These are phyloP conservation scores for Kodamaea kakaduensis DNA, from an alignment of 805 yeast genomes.

Conservation along the genomic window DNA sequence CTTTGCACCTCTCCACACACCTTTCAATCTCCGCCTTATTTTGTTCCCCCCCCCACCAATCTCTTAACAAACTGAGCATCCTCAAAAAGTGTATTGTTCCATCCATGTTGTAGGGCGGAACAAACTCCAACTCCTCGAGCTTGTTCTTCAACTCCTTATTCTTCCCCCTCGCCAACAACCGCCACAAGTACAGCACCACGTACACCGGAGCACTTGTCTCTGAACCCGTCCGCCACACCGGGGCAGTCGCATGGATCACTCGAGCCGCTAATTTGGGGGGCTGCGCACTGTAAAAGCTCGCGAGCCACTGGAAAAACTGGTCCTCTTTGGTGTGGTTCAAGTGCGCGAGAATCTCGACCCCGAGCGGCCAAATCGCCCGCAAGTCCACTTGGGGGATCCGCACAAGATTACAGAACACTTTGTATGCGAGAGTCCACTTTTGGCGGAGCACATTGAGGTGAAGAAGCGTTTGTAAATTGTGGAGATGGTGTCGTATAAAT, in stretches of 20 bases:
- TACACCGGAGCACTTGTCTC: conserved; percentile 40
- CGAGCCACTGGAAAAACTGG: conserved; percentile 35
- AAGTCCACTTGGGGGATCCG: conserved; percentile 50
- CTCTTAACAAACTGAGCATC: conserved; percentile 22
- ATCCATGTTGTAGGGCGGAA: conserved; percentile 41
- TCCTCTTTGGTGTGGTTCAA: conserved; percentile 15
- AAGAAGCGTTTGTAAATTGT: conserved; percentile 40
- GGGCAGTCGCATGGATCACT: conserved; percentile 22
- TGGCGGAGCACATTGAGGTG: conserved; percentile 45
- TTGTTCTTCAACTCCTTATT: conserved; percentile 30
- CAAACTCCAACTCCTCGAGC: conserved; percentile 34
- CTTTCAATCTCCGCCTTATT: neutral
- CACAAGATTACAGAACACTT: conserved; percentile 46
- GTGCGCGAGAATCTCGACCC: conserved; percentile 48
- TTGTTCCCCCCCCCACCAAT: conserved; percentile 7
- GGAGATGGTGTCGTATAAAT: conserved; percentile 24
- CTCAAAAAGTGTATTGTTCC: conserved; percentile 38
- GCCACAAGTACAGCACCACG: conserved; percentile 41
- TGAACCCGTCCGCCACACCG: conserved; percentile 39
- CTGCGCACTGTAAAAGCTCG: conserved; percentile 22
- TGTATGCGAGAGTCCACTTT: conserved; percentile 56
- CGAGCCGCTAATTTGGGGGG: conserved; percentile 6
- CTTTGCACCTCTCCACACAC: conserved; percentile 17
- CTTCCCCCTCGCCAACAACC: conserved; percentile 32
- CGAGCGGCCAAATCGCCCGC: conserved; percentile 60